Evolutionary conservation across 805 yeast species (phyloP).

Genomic region (Diddensiella santjacobensis): DNA sequence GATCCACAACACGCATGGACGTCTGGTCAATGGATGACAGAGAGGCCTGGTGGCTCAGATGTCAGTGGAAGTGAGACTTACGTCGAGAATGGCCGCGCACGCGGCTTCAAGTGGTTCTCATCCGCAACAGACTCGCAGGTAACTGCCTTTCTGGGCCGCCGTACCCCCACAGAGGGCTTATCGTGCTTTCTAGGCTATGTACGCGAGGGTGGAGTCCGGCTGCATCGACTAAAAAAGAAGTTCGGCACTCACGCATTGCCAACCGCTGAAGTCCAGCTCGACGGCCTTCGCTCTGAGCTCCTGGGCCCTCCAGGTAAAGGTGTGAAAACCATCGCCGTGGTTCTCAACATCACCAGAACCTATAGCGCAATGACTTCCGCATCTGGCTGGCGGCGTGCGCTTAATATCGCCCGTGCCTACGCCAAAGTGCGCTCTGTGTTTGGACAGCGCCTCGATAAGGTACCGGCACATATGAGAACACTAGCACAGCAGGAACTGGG

Average conservation of each 20-base stretch:
- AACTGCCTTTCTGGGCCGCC: conserved; percentile 29
- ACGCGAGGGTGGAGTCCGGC: conserved; percentile 24
- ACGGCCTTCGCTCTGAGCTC: conserved; percentile 23
- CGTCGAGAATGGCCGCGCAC: conserved; percentile 21
- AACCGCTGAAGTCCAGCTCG: conserved; percentile 32
- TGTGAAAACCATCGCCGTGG: conserved; percentile 29
- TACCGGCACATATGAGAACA: conserved; percentile 28
- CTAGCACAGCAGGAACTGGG: conserved; percentile 27
- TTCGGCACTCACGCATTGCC: conserved; percentile 33
- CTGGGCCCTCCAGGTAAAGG: conserved; percentile 26
- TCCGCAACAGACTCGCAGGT: conserved; percentile 33
- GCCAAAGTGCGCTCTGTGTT: conserved; percentile 28
- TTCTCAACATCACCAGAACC: conserved; percentile 29
- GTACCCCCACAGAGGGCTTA: conserved; percentile 24
- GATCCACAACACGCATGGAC: conserved; percentile 32
- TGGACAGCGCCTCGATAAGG: conserved; percentile 21
- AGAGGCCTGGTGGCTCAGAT: conserved; percentile 33
- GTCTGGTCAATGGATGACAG: conserved; percentile 37
- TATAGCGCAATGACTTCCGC: conserved; percentile 27
- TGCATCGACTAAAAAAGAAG: conserved; percentile 30
- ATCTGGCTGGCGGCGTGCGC: conserved; percentile 25
- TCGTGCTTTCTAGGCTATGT: conserved; percentile 31
- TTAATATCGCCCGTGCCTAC: conserved; percentile 26
- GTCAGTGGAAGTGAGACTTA: conserved; percentile 30
- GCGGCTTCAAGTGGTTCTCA: conserved; percentile 34